These are phyloP conservation scores for Themeda triandra DNA, from an alignment of 176 grass and related monocot genomes.

Conservation along the genomic window DNA sequence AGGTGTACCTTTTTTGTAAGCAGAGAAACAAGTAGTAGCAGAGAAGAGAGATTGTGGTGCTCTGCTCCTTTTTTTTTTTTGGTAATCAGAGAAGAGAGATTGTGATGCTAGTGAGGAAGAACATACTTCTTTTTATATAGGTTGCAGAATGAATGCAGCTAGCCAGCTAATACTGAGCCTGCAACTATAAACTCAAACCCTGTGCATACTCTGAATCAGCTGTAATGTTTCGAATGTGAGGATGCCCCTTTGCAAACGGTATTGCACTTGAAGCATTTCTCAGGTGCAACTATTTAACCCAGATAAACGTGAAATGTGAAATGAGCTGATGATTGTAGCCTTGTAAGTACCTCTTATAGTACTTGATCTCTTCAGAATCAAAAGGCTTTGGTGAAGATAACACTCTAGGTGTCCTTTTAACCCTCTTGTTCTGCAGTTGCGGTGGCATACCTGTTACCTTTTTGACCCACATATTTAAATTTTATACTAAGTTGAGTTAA, in stretches of 20 bases:
- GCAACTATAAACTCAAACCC: background rate
- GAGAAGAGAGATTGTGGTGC: background rate
- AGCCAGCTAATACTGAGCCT: background rate
- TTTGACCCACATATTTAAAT: constrained; percentile 1
- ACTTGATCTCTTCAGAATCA: too few species aligned
- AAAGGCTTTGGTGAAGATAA: too few species aligned
- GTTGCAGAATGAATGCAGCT: background rate
- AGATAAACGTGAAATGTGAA: too few species aligned
- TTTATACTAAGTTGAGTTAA: constrained; percentile 34
- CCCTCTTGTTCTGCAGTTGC: background rate
- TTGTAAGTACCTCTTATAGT: too few species aligned
- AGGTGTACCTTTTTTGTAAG: background rate
- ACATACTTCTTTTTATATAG: background rate
- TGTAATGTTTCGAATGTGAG: background rate
- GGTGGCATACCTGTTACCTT: too few species aligned
- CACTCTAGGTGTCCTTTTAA: constrained; percentile 49
- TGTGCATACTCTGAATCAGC: background rate
- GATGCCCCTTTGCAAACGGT: background rate
- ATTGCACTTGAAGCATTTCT: background rate
- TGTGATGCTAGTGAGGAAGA: background rate
- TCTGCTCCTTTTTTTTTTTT: background rate
- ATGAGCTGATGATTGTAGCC: too few species aligned
- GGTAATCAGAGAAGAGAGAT: background rate
- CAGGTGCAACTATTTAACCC: background rate
- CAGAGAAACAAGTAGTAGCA: background rate